Conservation (phyloP, 1,284 basidiomycete genomes). For the Pseudozyma thailandica region DNA sequence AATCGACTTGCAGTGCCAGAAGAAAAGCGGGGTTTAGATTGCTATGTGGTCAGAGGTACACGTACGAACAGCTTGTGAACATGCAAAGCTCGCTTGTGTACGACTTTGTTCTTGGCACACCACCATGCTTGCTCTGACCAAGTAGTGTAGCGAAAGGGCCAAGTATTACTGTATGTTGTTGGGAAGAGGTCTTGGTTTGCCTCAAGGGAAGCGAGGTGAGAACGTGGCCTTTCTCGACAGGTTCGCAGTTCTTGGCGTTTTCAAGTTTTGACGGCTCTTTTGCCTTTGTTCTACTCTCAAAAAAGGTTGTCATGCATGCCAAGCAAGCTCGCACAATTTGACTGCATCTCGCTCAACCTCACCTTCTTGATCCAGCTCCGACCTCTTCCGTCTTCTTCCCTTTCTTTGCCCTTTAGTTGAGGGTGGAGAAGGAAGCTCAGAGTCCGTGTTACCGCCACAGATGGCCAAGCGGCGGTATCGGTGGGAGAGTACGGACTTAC, state of each 20-base stretch:
- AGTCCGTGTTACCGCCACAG: background rate
- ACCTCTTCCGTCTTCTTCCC: background rate
- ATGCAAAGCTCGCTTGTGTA: too few relatives aligned
- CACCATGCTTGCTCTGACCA: too few relatives aligned
- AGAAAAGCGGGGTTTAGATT: too few relatives aligned
- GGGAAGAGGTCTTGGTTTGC: too few relatives aligned
- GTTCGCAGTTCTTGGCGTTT: background rate
- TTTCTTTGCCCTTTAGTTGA: background rate
- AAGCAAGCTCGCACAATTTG: background rate
- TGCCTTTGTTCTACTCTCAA: background rate
- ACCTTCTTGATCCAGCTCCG: too few relatives aligned
- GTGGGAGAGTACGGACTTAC: conserved; percentile 15
- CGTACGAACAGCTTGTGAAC: too few relatives aligned
- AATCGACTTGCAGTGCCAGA: too few relatives aligned
- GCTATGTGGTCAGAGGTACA: too few relatives aligned
- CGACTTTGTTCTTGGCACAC: too few relatives aligned
- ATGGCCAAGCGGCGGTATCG: conserved; percentile 29
- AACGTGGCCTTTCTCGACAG: background rate
- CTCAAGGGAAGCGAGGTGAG: too few relatives aligned
- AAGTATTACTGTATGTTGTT: too few relatives aligned
- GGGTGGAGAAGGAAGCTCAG: background rate
- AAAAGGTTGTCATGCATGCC: background rate
- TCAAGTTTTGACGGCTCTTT: background rate
- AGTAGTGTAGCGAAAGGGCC: too few relatives aligned
- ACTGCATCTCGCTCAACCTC: background rate